These are phyloP conservation scores for Botryosphaeria dothidea DNA, from an alignment of 2,329 filamentous ascomycete species.

Conservation along the genomic window DNA sequence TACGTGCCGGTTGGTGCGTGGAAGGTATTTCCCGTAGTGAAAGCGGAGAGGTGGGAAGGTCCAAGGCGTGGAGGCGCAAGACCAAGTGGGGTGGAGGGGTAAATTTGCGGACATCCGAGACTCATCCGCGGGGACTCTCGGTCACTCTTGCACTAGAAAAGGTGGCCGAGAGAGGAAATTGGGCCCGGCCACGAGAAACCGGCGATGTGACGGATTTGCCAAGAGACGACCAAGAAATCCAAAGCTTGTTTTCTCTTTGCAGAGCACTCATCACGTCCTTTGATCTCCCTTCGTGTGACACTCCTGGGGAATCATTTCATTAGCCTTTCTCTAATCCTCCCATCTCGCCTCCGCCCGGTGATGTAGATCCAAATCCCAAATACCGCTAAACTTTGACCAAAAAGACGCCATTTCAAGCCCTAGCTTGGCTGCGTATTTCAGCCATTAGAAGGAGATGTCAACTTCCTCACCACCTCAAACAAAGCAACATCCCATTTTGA, in stretches of 20 bases:
- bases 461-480: not conserved
- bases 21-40: not conserved
- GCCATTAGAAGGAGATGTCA: not conserved
- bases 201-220: not conserved
- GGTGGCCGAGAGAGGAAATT: not conserved
- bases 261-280: not conserved
- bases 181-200: not conserved
- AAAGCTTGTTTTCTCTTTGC: not conserved
- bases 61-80: slow-evolving; percentile 10
- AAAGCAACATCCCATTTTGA: slow-evolving; percentile 8
- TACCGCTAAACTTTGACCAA: not conserved
- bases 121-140: not conserved
- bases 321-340: not conserved
- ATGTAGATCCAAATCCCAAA: slow-evolving; percentile 11
- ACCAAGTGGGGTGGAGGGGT: slow-evolving; percentile 2
- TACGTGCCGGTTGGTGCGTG: not conserved
- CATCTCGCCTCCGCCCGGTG: not conserved
- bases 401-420: not conserved
- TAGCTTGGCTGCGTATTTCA: not conserved
- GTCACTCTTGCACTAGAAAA: not conserved
- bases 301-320: not conserved
- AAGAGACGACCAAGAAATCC: not conserved
- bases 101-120: not conserved
- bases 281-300: not conserved
- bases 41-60: not conserved